Conservation (phyloP, 2,329 filamentous ascomycete genomes). For the Hypoxylon sp. region DNA sequence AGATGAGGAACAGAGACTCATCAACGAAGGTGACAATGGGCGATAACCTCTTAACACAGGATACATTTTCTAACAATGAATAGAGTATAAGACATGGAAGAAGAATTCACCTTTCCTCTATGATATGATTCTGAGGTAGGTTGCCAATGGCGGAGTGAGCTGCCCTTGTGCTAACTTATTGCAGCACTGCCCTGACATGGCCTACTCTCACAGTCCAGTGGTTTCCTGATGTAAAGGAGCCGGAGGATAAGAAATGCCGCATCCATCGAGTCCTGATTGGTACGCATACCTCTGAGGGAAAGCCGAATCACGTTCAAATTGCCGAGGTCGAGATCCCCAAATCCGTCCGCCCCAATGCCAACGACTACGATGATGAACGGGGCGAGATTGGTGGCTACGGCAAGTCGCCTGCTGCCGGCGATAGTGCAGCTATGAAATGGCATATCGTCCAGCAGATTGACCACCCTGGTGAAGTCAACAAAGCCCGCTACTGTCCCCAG, state of each 20-base stretch:
- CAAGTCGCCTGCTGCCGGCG: conserved; percentile 67
- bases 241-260: conserved; percentile 87
- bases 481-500: conserved; percentile 96
- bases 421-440: conserved; percentile 84
- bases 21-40: conserved; percentile 83
- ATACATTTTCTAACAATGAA: conserved; percentile 26
- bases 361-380: conserved; percentile 90
- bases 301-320: conserved; percentile 93
- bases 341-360: conserved; percentile 77
- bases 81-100: conserved; percentile 99
- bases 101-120: conserved; percentile 99
- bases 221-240: conserved; percentile 94
- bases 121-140: conserved; percentile 90
- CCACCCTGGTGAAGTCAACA: conserved; percentile 97
- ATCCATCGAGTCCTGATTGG: conserved; percentile 92
- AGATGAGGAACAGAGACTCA: conserved; percentile 84
- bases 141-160: conserved; percentile 12
- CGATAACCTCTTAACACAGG: neutral
- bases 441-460: conserved; percentile 96
- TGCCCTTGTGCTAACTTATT: conserved; percentile 2
- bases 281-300: conserved; percentile 90
- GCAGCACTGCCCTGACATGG: conserved; percentile 91
- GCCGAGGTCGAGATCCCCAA: conserved; percentile 95
- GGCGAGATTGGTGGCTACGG: conserved; percentile 96
- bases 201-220: conserved; percentile 97